Evolutionary conservation across 805 yeast species (phyloP).

Genomic region (Schizosaccharomyces lindneri): DNA sequence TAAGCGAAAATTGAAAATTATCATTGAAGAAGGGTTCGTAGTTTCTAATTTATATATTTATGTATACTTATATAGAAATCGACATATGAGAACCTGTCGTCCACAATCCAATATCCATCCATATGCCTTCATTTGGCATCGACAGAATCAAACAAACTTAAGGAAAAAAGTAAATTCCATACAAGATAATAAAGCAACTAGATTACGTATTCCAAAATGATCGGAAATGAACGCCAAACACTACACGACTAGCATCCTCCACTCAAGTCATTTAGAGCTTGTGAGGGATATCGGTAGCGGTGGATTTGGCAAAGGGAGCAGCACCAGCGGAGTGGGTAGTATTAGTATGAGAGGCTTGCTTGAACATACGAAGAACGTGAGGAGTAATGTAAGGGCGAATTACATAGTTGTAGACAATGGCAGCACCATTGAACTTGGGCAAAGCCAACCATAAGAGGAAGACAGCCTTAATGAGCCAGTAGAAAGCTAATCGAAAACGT

Average conservation of each 20-base stretch:
- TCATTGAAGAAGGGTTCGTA: too few relatives aligned
- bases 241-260: background rate
- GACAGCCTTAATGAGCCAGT: slow-evolving; percentile 78
- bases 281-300: background rate
- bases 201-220: too few relatives aligned
- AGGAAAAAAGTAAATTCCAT: too few relatives aligned
- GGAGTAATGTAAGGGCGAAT: slow-evolving; percentile 36
- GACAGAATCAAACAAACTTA: too few relatives aligned
- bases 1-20: too few relatives aligned
- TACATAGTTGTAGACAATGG: slow-evolving; percentile 33
- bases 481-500: slow-evolving; percentile 26
- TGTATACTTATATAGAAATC: too few relatives aligned
- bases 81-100: too few relatives aligned
- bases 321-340: background rate
- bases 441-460: slow-evolving; percentile 69
- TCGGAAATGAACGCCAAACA: too few relatives aligned
- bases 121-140: too few relatives aligned
- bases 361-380: slow-evolving; percentile 7
- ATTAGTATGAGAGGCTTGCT: background rate
- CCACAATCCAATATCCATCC: too few relatives aligned
- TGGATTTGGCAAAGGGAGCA: background rate
- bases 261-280: background rate
- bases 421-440: slow-evolving; percentile 76
- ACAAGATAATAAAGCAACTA: too few relatives aligned
- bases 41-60: too few relatives aligned